These are phyloP conservation scores for Neonectria punicea DNA, from an alignment of 2,329 filamentous ascomycete species.

Conservation along the genomic window DNA sequence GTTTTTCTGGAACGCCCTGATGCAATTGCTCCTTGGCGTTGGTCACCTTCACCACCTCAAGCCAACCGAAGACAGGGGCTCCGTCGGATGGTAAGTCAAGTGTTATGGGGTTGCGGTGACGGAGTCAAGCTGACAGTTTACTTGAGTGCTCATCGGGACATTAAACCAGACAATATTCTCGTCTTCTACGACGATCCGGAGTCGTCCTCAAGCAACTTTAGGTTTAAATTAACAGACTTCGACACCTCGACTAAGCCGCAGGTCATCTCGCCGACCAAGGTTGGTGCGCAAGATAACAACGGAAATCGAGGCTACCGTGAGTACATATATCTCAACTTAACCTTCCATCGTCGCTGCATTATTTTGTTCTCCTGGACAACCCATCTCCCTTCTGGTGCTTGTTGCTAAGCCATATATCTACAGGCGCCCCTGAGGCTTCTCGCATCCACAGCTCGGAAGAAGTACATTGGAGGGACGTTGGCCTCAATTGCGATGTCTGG, in stretches of 20 bases:
- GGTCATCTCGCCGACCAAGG: neutral
- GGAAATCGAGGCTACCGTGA: constrained; percentile 28
- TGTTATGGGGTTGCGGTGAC: too few relatives aligned
- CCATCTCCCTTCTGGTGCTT: too few relatives aligned
- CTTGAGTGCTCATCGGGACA: constrained; percentile 29
- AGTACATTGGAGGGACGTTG: neutral
- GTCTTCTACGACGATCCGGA: constrained; percentile 6
- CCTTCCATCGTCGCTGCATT: too few relatives aligned
- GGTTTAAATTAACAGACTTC: constrained; percentile 29
- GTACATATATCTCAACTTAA: neutral
- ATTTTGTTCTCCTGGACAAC: too few relatives aligned
- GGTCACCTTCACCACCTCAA: constrained; percentile 22
- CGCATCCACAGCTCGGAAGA: neutral
- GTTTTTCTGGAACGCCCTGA: constrained; percentile 17
- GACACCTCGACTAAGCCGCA: constrained; percentile 5
- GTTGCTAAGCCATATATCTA: too few relatives aligned
- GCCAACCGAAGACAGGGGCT: neutral
- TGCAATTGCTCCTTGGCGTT: constrained; percentile 9
- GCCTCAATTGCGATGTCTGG: constrained; percentile 22
- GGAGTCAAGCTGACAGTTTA: neutral
- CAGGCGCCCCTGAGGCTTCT: constrained; percentile 25
- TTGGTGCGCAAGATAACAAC: constrained; percentile 10
- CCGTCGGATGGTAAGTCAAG: neutral
- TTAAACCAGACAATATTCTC: constrained; percentile 29
- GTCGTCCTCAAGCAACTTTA: neutral